Conservation (phyloP, 2,329 filamentous ascomycete species). For the Ceratocystis diversiconidia region DNA sequence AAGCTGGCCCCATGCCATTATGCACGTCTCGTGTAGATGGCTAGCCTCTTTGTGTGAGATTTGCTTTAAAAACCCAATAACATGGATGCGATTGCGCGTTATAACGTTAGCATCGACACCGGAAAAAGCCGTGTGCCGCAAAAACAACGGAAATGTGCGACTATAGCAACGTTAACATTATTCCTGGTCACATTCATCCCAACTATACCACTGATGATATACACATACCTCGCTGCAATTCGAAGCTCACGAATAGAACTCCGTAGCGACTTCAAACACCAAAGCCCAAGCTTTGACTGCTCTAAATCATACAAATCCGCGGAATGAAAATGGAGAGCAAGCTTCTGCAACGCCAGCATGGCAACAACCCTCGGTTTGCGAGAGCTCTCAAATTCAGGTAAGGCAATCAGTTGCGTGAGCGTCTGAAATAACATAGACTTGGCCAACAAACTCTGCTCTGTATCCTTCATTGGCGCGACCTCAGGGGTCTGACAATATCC, state of each 20-base stretch:
- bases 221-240: slow-evolving; percentile 56
- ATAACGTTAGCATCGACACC: slow-evolving; percentile 20
- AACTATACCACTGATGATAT: not conserved
- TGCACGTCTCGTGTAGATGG: slow-evolving; percentile 65
- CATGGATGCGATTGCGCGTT: slow-evolving; percentile 28
- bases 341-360: slow-evolving; percentile 55
- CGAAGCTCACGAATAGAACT: slow-evolving; percentile 78
- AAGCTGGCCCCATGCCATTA: slow-evolving; percentile 75
- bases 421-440: slow-evolving; percentile 20
- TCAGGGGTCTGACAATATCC: slow-evolving; percentile 14
- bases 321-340: slow-evolving; percentile 52
- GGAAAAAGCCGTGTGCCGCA: slow-evolving; percentile 26
- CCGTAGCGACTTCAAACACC: slow-evolving; percentile 66
- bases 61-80: slow-evolving; percentile 55
- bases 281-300: slow-evolving; percentile 55
- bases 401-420: slow-evolving; percentile 34
- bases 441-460: slow-evolving; percentile 8
- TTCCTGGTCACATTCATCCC: too few species aligned
- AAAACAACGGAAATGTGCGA: slow-evolving; percentile 51
- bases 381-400: slow-evolving; percentile 36
- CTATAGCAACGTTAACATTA: slow-evolving; percentile 27
- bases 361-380: slow-evolving; percentile 52
- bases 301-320: slow-evolving; percentile 50
- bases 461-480: slow-evolving; percentile 12
- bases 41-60: slow-evolving; percentile 55